Base-by-base conservation (phyloP, 176 grass and related monocot species). In the Carex pumila region DNA sequence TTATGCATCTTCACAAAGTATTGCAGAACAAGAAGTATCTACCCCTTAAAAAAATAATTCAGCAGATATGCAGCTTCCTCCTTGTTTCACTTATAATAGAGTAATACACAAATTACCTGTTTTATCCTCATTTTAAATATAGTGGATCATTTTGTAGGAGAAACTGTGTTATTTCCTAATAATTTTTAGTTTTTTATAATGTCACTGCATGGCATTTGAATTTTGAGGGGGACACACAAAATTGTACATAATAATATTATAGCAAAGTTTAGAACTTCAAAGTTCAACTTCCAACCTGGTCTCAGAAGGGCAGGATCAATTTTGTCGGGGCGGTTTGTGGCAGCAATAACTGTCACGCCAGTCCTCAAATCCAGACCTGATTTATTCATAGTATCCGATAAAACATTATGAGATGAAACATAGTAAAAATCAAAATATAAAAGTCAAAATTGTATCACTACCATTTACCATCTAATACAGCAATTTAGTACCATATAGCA, bases 311-410 rank as follows among this genome's bases (percentile, higher is more conserved):
- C 92, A 86, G 63, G 90, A 88, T 98, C 95, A 56, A 98, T 98
- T 89, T 98, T 98, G 69, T 98, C 95, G 31, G 95, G 95, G 34
- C 92, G 92, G 80, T 98, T 98, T 54, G 95, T 94, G 85, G 95
- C 95, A 81, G 90, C 95, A 86, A 98, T 94, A 86, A 95, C 92
- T 80, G 88, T 93, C 66, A 95, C 80, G 11, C 91, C 92, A 72
- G 71, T 86, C 84, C 76, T 91, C 80, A 89, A 72, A 58, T 93
- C 88, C 89, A 98, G 91, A 87, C 92, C 95, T 98, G 84, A 89
- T 85, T 60, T 79, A 65, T 78, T 6, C 13, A 84, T 77, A 80
- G 11, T 54, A 84, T 30, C 50, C 72, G 15, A 53, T 55, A 30
- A 12, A 55, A 81, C 14, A 7, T 61, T 81, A 81, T 39, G 10